A percentile compares a stretch with the other conserved stretches of the same genome.
Evolutionary conservation across 2,329 filamentous ascomycete genomes (phyloP).

Genomic region (Aspergillus tanneri): DNA sequence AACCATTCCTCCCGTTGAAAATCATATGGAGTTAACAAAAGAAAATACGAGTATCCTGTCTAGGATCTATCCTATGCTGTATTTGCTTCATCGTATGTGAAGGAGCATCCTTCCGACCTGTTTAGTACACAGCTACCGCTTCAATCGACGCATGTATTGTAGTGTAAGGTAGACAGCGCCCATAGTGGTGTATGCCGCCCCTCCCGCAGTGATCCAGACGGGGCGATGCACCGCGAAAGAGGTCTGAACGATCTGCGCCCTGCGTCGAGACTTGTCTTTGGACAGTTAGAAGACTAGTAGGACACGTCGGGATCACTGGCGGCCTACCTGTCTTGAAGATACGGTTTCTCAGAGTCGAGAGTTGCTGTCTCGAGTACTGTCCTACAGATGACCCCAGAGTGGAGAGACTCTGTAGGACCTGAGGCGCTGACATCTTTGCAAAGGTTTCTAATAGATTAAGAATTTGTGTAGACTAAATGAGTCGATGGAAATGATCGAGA

Average conservation of each 20-base stretch:
- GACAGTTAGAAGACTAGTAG: background rate
- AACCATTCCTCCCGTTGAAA: background rate
- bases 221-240: slow-evolving; percentile 34
- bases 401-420: slow-evolving; percentile 21
- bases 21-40: background rate
- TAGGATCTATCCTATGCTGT: background rate
- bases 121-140: no score
- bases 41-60: background rate
- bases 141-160: slow-evolving; percentile 29
- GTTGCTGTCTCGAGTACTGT: slow-evolving; percentile 19
- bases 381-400: slow-evolving; percentile 18
- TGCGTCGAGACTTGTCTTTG: slow-evolving; percentile 29
- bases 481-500: background rate
- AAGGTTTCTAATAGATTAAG: background rate
- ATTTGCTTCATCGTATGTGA: background rate
- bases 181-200: slow-evolving; percentile 33
- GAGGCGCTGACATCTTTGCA: slow-evolving; percentile 24
- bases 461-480: background rate
- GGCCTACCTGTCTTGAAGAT: slow-evolving; percentile 22
- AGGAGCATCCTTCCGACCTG: background rate
- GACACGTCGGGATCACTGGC: background rate
- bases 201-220: slow-evolving; percentile 34
- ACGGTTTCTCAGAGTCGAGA: slow-evolving; percentile 19
- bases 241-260: slow-evolving; percentile 28
- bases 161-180: slow-evolving; percentile 34